Conservation (phyloP, 305 asterid genomes). For the Fraxinus floribunda region DNA sequence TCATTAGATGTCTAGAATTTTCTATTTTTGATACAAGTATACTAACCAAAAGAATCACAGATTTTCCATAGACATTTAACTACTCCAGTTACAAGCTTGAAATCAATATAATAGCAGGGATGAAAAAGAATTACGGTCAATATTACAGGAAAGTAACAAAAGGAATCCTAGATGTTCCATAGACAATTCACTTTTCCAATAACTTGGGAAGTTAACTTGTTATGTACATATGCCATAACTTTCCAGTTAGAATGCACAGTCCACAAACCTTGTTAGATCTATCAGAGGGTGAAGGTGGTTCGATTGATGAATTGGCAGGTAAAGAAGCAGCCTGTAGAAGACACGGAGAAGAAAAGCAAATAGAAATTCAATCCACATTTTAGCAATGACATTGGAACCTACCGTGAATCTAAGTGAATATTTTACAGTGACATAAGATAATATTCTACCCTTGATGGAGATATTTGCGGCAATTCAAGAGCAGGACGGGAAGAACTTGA, state of each 20-base stretch:
- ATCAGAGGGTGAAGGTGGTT: conserved; percentile 55
- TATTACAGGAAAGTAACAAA: not conserved
- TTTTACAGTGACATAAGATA: not conserved
- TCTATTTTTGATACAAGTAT: not conserved
- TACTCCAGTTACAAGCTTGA: not conserved
- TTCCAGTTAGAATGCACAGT: conserved; percentile 19
- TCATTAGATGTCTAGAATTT: not conserved
- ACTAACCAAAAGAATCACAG: not conserved
- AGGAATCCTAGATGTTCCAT: not conserved
- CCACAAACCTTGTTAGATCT: conserved; percentile 34
- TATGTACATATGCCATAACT: not conserved
- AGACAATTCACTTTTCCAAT: not conserved
- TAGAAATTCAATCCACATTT: not conserved
- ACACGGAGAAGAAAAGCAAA: not conserved
- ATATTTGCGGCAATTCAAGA: conserved; percentile 49
- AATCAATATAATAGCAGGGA: not conserved
- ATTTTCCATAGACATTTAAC: not conserved
- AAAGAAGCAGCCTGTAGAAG: conserved; percentile 50
- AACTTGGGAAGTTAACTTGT: not conserved
- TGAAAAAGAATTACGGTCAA: not conserved
- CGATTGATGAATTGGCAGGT: conserved; percentile 44
- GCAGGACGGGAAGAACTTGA: conserved; percentile 57
- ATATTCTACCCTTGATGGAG: conserved; percentile 69
- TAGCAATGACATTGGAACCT: not conserved
- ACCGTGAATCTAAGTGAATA: conserved; percentile 16